Percentiles rank a stretch among this genome's conserved stretches.
Conservation (phyloP, 371 early-diverging fungal species). For the Circinella umbellata region DNA sequence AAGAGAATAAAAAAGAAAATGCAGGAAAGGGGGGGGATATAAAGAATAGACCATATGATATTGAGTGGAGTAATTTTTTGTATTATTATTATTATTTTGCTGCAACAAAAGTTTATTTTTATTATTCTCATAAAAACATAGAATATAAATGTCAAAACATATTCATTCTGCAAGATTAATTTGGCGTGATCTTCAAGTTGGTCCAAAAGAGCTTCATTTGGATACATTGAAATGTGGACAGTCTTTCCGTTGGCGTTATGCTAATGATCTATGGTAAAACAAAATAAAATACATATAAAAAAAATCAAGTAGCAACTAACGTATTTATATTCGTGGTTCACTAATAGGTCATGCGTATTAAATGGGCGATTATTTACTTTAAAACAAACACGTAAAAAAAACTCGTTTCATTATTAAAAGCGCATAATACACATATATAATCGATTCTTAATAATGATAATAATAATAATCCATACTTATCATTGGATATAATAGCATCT, state of each 20-base stretch:
- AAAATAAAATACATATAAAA: background rate
- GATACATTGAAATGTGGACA: slow-evolving; percentile 89
- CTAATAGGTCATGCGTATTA: slow-evolving; percentile 45
- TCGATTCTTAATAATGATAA: background rate
- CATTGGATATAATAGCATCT: slow-evolving; percentile 6
- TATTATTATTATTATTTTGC: background rate
- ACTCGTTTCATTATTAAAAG: too few species aligned
- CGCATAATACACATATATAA: too few species aligned
- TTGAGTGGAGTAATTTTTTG: too few species aligned
- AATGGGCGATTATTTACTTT: slow-evolving; percentile 34
- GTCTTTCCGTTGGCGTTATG: slow-evolving; percentile 83
- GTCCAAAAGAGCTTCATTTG: slow-evolving; percentile 74
- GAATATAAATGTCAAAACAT: slow-evolving; percentile 2
- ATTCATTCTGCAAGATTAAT: slow-evolving; percentile 18
- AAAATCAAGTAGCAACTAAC: too few species aligned
- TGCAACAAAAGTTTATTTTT: slow-evolving; percentile 3
- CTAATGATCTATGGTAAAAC: slow-evolving; percentile 40
- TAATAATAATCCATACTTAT: background rate
- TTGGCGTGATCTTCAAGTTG: slow-evolving; percentile 67
- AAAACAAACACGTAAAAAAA: slow-evolving; percentile 28
- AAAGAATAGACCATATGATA: background rate
- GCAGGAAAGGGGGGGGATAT: background rate
- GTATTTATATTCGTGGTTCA: background rate
- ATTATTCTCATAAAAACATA: background rate
- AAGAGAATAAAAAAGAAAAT: background rate